Evolutionary conservation across 352 stramenopile species (phyloP), one percentile per base, ranked within the genome.

Genomic region (Thraustotheca clavata): DNA sequence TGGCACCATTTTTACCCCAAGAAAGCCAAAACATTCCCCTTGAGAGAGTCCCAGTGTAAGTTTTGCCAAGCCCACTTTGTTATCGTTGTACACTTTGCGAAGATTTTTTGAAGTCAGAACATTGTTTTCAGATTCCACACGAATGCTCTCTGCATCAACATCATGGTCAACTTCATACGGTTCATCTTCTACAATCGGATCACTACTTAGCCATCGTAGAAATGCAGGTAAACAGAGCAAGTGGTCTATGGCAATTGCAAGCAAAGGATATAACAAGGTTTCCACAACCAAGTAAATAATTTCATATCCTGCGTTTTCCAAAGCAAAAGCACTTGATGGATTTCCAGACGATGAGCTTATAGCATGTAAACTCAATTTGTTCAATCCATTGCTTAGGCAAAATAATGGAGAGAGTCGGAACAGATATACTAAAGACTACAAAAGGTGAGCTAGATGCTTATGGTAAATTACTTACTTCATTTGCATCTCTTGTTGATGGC

Each of bases 11-110:
- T 20, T 22, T 69, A 89, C 73, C 9, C 94, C 94, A 38, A 98
- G 67, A 34, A 97, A 91, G 0, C 94, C 94, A 71, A 98, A 98
- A 66, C 89, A 96, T 59, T 98, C 88, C 32, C 93, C 91, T n/a
- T 72, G 67, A 8, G 72, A 62, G 0, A 97, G 71, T 12, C 83
- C 87, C 61, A 97, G 95, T 3, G 84, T 88, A 5, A 98, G 69
- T 12, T 82, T 71, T 27, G 76, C 67, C 5, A 96, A 71, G 1
- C 88, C 91, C 8, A 76, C 83, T n/a, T 96, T 96, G 1, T 94
- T 76, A 43, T 91, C 81, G 0, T 69, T 60, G 49, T 95, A 92
- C 41, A 72, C 70, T 32, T 87, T 88, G 32, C 73, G 68, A 7
- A 90, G 70, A 22, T 71, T 67, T 11, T 22, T 88, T 67, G 4